These are phyloP conservation scores for Verticillium longisporum DNA, from an alignment of 2,329 filamentous ascomycete species.

Conservation along the genomic window DNA sequence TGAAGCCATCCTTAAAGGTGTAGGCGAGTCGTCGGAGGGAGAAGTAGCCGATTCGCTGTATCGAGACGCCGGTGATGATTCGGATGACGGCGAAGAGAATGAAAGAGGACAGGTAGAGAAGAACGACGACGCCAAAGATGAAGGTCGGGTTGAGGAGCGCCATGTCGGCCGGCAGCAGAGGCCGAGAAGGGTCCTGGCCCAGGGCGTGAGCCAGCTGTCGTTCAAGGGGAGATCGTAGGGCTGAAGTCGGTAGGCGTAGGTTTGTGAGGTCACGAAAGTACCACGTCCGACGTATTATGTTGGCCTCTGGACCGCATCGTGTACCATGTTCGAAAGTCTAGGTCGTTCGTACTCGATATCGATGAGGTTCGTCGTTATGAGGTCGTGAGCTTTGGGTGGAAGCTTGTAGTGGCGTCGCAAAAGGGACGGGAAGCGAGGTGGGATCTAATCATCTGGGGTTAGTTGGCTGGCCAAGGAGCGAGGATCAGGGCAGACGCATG, in stretches of 20 bases:
- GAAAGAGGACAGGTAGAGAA: slow-evolving; percentile 87
- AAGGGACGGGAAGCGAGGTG: not conserved
- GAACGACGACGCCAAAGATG: slow-evolving; percentile 74
- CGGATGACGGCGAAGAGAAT: slow-evolving; percentile 88
- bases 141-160: slow-evolving; percentile 71
- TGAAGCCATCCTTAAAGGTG: slow-evolving; percentile 79
- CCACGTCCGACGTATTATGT: not conserved
- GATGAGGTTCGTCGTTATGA: not conserved
- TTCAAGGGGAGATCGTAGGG: not conserved
- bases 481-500: not conserved
- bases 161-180: slow-evolving; percentile 34
- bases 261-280: not conserved
- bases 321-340: not conserved
- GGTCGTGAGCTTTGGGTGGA: not conserved
- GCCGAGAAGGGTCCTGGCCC: not conserved
- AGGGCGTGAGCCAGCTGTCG: not conserved
- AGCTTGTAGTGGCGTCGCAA: not conserved
- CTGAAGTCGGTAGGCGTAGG: not conserved
- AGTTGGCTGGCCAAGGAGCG: not conserved
- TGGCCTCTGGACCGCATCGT: not conserved
- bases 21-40: slow-evolving; percentile 88
- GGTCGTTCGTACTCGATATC: not conserved
- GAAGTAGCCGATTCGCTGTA: slow-evolving; percentile 89
- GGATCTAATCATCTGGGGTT: not conserved
- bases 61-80: slow-evolving; percentile 88